Conservation (phyloP, 2,329 filamentous ascomycete genomes). For the Plectosphaerella plurivora region DNA sequence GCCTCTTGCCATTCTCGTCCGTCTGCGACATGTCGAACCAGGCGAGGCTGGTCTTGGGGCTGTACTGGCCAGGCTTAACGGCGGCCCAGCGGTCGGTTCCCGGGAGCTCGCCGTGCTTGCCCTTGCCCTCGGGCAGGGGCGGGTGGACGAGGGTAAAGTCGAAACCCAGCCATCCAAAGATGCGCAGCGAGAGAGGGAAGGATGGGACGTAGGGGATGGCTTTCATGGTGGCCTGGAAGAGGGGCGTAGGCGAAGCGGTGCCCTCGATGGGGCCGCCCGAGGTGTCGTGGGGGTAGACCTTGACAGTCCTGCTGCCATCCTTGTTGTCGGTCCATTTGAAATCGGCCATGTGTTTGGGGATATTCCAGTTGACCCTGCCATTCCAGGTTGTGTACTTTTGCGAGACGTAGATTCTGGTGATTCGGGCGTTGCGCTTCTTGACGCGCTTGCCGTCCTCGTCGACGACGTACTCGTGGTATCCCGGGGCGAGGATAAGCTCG, state of each 20-base stretch:
- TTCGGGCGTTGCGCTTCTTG: constrained; percentile 30
- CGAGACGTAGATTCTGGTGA: constrained; percentile 52
- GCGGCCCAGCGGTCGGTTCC: constrained; percentile 43
- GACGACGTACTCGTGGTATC: constrained; percentile 36
- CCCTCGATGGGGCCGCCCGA: constrained; percentile 23
- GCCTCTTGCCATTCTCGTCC: constrained; percentile 18
- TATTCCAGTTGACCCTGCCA: constrained; percentile 49
- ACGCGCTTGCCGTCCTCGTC: constrained; percentile 24
- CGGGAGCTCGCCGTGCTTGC: constrained; percentile 34
- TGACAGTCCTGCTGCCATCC: constrained; percentile 31
- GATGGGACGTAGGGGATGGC: constrained; percentile 33
- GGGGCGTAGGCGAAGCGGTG: constrained; percentile 26
- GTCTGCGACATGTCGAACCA: constrained; percentile 43
- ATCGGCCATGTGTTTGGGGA: constrained; percentile 49
- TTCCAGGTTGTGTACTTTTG: constrained; percentile 48
- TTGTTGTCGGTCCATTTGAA: constrained; percentile 39
- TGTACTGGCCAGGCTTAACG: constrained; percentile 24
- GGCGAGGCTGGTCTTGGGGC: constrained; percentile 27
- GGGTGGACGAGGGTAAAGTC: constrained; percentile 41
- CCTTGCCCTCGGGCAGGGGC: constrained; percentile 37
- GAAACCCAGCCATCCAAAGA: constrained; percentile 34
- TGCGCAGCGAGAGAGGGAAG: constrained; percentile 37
- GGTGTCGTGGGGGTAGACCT: constrained; percentile 40
- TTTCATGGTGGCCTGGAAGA: constrained; percentile 42
- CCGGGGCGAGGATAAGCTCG: constrained; percentile 44